Conservation (phyloP, 179 eudicot genomes). For the Spergularia azorica region DNA sequence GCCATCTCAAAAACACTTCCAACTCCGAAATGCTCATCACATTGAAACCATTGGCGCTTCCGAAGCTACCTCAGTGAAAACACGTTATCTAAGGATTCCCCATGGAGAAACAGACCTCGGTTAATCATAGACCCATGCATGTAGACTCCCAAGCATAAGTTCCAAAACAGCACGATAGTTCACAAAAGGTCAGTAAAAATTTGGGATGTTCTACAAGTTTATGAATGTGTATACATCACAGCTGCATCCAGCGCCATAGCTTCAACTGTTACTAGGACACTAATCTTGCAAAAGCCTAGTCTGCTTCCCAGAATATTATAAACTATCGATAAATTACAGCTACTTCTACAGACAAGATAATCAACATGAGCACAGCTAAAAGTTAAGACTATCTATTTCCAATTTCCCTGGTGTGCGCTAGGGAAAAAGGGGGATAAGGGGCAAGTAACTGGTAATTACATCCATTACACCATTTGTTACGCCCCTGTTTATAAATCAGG, state of each 20-base stretch:
- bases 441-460: slow-evolving; percentile 8
- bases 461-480: slow-evolving; percentile 17
- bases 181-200: too few relatives aligned
- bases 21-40: too few relatives aligned
- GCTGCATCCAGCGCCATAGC: slow-evolving; percentile 10
- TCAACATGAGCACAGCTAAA: slow-evolving; percentile 18
- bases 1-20: too few relatives aligned
- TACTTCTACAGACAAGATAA: slow-evolving; percentile 33
- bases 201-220: slow-evolving; percentile 4
- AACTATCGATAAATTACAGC: slow-evolving; percentile 35
- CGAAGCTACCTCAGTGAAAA: too few relatives aligned
- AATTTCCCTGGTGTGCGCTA: neutral
- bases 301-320: slow-evolving; percentile 13
- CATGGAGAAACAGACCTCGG: too few relatives aligned
- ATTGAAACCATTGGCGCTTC: too few relatives aligned
- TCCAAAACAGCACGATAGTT: too few relatives aligned
- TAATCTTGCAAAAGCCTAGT: too few relatives aligned
- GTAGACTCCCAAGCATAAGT: too few relatives aligned
- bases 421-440: slow-evolving; percentile 13
- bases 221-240: slow-evolving; percentile 30
- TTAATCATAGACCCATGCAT: too few relatives aligned
- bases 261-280: too few relatives aligned
- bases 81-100: too few relatives aligned
- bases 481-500: slow-evolving; percentile 23
- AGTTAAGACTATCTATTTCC: slow-evolving; percentile 23